These are phyloP conservation scores for Xylaria sp. DNA, from an alignment of 2,329 filamentous ascomycete genomes.

Conservation along the genomic window DNA sequence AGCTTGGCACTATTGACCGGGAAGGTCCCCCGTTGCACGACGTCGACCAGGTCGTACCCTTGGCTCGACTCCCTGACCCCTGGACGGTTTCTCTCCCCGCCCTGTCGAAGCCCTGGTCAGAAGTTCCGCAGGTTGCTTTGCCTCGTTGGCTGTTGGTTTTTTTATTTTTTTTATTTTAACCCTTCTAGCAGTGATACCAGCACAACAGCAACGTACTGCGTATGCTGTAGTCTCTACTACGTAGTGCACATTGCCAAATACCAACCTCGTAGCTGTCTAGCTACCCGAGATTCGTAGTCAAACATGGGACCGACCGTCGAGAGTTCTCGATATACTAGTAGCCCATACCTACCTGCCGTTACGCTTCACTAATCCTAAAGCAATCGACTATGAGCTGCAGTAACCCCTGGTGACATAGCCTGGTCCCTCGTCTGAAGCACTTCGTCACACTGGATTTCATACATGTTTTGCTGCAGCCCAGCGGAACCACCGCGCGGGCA, in stretches of 20 bases:
- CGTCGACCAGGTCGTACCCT: slow-evolving; percentile 32
- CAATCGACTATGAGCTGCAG: background rate
- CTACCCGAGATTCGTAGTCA: background rate
- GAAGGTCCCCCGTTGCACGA: slow-evolving; percentile 37
- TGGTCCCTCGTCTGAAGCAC: slow-evolving; percentile 23
- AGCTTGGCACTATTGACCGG: slow-evolving; percentile 40
- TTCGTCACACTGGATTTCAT: slow-evolving; percentile 35
- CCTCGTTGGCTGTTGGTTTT: slow-evolving; percentile 21
- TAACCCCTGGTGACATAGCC: slow-evolving; percentile 11
- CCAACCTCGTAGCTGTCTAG: background rate
- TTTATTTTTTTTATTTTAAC: background rate
- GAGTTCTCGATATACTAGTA: background rate
- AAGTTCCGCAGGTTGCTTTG: slow-evolving; percentile 12
- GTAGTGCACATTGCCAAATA: too few relatives aligned
- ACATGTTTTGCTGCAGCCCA: slow-evolving; percentile 40
- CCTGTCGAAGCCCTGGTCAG: slow-evolving; percentile 19
- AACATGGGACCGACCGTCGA: background rate
- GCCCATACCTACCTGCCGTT: background rate
- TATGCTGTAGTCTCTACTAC: too few relatives aligned
- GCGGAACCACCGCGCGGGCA: slow-evolving; percentile 31
- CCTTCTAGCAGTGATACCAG: too few relatives aligned
- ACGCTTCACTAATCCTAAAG: slow-evolving; percentile 7
- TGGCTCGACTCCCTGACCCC: slow-evolving; percentile 23
- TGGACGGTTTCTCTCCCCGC: slow-evolving; percentile 29
- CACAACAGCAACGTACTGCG: too few relatives aligned